phyloP scores from a whole-genome alignment of 1,284 basidiomycete species.

The Leccinum subrobustum region DNA sequence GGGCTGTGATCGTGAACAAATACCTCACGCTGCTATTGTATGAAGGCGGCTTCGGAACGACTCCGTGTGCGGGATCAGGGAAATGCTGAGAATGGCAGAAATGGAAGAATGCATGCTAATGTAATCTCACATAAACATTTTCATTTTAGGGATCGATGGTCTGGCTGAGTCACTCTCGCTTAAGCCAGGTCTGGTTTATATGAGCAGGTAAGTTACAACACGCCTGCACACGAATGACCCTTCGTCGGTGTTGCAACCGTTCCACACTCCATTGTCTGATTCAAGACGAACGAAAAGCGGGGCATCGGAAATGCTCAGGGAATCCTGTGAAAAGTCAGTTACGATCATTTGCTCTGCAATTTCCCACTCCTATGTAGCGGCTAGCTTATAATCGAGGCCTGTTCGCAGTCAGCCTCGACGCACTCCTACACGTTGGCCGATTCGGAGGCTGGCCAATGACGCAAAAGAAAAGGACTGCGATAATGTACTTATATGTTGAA shows the following conservation, averaged over 20 bases:
- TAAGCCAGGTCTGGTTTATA: no score
- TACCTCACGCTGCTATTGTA: not conserved
- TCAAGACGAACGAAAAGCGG: not conserved
- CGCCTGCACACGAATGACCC: not conserved
- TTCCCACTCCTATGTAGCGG: not conserved
- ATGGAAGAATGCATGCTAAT: not conserved
- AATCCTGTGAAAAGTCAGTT: not conserved
- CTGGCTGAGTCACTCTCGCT: no score
- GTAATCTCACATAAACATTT: no score
- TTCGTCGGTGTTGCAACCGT: not conserved
- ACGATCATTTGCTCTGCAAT: not conserved
- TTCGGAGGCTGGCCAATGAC: not conserved
- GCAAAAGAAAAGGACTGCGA: not conserved
- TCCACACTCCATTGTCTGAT: not conserved
- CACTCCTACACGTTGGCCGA: not conserved
- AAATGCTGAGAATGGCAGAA: not conserved
- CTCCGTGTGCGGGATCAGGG: no score
- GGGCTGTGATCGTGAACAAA: not conserved
- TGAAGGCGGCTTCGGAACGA: no score
- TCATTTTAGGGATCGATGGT: no score
- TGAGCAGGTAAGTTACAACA: not conserved
- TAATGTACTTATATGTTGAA: not conserved
- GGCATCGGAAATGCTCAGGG: not conserved
- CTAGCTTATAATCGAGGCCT: not conserved
- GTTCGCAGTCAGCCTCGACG: not conserved